Conservation (phyloP, 129 eudicot genomes). For the Artemisia argyi region DNA sequence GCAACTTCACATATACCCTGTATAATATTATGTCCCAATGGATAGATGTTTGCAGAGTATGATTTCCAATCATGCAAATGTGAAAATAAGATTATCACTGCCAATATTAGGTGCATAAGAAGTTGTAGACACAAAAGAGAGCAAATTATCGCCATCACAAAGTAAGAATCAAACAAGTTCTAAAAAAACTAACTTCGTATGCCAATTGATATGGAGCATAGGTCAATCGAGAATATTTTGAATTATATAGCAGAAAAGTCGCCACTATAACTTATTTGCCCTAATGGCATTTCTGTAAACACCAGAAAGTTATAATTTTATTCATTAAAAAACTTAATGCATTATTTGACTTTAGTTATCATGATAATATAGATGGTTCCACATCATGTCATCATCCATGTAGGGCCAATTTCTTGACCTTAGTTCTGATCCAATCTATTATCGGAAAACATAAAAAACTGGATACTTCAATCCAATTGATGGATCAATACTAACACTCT, state of each 20-base stretch:
- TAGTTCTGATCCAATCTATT: not conserved
- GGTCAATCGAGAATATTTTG: not conserved
- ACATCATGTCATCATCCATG: not conserved
- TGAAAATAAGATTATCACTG: not conserved
- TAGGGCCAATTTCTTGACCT: too few relatives aligned
- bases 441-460: too few relatives aligned
- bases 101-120: not conserved
- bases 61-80: not conserved
- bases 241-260: not conserved
- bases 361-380: too few relatives aligned
- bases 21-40: too few relatives aligned
- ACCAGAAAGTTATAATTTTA: not conserved
- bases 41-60: not conserved
- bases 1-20: too few relatives aligned
- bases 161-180: not conserved
- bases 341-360: not conserved
- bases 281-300: not conserved
- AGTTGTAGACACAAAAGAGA: not conserved
- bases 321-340: not conserved
- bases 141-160: not conserved
- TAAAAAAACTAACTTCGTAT: not conserved
- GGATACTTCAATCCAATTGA: not conserved
- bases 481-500: not conserved
- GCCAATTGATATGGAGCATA: not conserved
- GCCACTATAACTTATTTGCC: not conserved